Percentiles rank a stretch among this genome's conserved stretches.
Evolutionary conservation across 805 yeast species (phyloP).

Genomic region (Candida peoriensis): DNA sequence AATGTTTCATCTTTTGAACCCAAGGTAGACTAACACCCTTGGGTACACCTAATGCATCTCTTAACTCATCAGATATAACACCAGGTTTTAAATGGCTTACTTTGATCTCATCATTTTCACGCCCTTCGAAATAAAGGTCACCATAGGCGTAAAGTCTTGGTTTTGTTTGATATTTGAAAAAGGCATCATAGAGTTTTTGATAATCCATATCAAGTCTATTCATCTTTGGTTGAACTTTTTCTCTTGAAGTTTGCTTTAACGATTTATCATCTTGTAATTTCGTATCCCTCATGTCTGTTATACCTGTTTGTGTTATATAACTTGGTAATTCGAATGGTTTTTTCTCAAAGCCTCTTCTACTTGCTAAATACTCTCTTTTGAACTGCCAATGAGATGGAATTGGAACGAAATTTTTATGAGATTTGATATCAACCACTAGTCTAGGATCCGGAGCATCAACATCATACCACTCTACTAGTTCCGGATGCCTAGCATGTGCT

Average conservation of each 20-base stretch:
- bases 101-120: conserved; percentile 47
- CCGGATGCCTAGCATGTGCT: conserved; percentile 55
- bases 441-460: conserved; percentile 79
- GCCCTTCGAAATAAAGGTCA: conserved; percentile 74
- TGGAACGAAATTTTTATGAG: conserved; percentile 59
- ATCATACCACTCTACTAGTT: conserved; percentile 81
- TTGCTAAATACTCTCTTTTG: conserved; percentile 68
- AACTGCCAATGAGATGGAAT: conserved; percentile 85
- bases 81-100: conserved; percentile 59
- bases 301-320: conserved; percentile 77
- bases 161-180: conserved; percentile 72
- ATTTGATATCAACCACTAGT: conserved; percentile 58
- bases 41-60: conserved; percentile 64
- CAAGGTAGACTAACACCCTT: conserved; percentile 59
- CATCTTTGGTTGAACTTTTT: conserved; percentile 84
- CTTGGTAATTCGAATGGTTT: conserved; percentile 74
- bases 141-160: conserved; percentile 71
- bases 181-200: conserved; percentile 75
- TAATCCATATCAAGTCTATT: conserved; percentile 84
- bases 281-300: conserved; percentile 76
- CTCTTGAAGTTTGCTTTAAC: conserved; percentile 70
- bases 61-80: conserved; percentile 50
- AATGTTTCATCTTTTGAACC: conserved; percentile 59
- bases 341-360: conserved; percentile 60
- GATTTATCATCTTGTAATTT: conserved; percentile 43